Evolutionary conservation across 2,329 filamentous ascomycete species (phyloP).

Genomic region (Pestalotiopsis sp.): DNA sequence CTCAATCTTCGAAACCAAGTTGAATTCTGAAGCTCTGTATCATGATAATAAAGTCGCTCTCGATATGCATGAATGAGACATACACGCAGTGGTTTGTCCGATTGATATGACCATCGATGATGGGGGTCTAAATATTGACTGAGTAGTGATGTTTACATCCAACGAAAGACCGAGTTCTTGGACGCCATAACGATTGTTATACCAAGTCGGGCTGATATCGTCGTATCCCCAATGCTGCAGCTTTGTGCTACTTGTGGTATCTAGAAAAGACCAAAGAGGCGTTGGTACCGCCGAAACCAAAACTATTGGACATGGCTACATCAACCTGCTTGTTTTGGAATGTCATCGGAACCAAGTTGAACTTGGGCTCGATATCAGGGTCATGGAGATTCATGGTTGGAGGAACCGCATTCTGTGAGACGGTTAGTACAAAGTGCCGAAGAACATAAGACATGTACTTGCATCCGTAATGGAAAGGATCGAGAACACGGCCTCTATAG

Average conservation of each 20-base stretch:
- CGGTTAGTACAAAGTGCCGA: constrained; percentile 12
- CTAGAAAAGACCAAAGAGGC: constrained; percentile 79
- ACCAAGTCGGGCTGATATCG: background rate
- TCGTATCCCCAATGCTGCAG: background rate
- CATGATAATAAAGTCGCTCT: too few species aligned
- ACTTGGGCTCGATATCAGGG: constrained; percentile 66
- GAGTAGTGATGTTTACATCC: too few species aligned
- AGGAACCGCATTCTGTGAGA: constrained; percentile 69
- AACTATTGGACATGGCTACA: constrained; percentile 88
- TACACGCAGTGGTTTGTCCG: too few species aligned
- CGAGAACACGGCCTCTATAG: constrained; percentile 85
- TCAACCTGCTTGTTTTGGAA: constrained; percentile 71
- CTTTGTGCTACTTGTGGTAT: constrained; percentile 4
- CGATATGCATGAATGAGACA: too few species aligned
- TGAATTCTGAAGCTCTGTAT: too few species aligned
- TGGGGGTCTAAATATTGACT: too few species aligned
- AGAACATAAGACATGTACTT: constrained; percentile 33
- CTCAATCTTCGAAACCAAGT: too few species aligned
- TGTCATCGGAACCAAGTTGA: constrained; percentile 78
- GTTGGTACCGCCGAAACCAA: constrained; percentile 97
- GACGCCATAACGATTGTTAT: background rate
- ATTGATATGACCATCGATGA: too few species aligned
- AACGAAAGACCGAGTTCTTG: background rate
- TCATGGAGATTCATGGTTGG: constrained; percentile 82
- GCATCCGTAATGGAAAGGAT: constrained; percentile 79